Conservation (phyloP, 176 grass and related monocot genomes). For the Zizania latifolia region DNA sequence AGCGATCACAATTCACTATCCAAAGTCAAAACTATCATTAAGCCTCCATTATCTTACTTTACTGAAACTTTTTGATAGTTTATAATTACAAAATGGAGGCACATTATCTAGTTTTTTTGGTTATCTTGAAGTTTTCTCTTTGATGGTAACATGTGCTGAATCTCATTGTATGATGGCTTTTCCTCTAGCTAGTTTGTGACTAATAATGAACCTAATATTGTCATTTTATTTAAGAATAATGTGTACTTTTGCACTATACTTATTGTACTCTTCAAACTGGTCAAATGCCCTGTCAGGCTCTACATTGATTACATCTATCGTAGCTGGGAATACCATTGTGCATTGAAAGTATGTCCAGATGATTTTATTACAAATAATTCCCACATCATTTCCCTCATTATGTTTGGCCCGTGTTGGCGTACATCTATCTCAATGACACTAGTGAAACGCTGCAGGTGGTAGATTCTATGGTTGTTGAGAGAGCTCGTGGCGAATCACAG, state of each 20-base stretch:
- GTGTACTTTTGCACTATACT: background rate
- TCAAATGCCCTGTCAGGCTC: background rate
- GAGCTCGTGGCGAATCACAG: constrained; percentile 95
- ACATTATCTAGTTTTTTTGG: background rate
- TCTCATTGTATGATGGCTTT: background rate
- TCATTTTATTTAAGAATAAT: background rate
- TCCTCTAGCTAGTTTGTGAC: constrained; percentile 9
- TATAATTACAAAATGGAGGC: background rate
- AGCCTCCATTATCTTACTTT: background rate
- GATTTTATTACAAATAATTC: background rate
- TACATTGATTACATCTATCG: background rate
- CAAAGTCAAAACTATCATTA: background rate
- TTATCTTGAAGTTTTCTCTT: constrained; percentile 17
- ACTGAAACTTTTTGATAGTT: background rate
- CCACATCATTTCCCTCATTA: background rate
- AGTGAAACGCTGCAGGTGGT: constrained; percentile 64
- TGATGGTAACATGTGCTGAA: background rate
- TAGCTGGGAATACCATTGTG: background rate
- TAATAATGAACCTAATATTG: background rate
- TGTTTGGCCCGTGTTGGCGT: background rate
- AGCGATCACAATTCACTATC: background rate
- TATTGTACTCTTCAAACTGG: constrained; percentile 12
- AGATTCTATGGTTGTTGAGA: constrained; percentile 99
- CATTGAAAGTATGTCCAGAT: constrained; percentile 12
- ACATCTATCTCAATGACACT: constrained; percentile 26